Evolutionary conservation across 2,329 filamentous ascomycete genomes (phyloP).

Genomic region (Microsporum ferrugineum): DNA sequence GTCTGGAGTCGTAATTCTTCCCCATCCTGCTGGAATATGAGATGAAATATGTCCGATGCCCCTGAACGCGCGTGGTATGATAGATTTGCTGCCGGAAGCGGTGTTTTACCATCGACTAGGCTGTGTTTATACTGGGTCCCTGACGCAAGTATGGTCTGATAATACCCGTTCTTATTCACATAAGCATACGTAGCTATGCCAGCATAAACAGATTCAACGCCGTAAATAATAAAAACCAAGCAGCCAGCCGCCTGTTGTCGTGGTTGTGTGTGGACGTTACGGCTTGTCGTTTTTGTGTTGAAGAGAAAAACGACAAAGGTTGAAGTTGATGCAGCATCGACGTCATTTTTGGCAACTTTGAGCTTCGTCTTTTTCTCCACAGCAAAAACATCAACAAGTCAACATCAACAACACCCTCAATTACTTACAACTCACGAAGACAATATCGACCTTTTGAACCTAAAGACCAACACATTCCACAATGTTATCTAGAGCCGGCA

Average conservation of each 20-base stretch:
- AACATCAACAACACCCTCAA: neutral
- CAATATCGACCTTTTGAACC: too few species aligned
- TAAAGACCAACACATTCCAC: constrained; percentile 13
- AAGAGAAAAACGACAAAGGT: neutral
- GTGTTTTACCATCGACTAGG: constrained; percentile 1
- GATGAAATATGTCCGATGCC: neutral
- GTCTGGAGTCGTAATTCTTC: neutral
- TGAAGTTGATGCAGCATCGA: neutral
- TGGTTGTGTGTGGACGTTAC: neutral
- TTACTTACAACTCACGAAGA: neutral
- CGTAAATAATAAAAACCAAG: neutral
- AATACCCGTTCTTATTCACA: neutral
- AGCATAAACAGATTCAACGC: neutral
- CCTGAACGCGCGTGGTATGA: neutral
- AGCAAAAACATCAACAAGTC: neutral
- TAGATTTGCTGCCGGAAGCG: neutral
- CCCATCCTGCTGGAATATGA: neutral
- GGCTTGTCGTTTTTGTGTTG: neutral
- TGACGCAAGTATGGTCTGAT: neutral
- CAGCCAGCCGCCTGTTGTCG: neutral
- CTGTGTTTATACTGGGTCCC: neutral
- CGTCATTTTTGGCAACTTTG: neutral
- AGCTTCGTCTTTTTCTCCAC: neutral
- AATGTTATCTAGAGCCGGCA: constrained; percentile 30
- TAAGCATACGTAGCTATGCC: neutral